These are phyloP conservation scores for Fraxinus ornus DNA, from an alignment of 305 asterid species.

Conservation along the genomic window DNA sequence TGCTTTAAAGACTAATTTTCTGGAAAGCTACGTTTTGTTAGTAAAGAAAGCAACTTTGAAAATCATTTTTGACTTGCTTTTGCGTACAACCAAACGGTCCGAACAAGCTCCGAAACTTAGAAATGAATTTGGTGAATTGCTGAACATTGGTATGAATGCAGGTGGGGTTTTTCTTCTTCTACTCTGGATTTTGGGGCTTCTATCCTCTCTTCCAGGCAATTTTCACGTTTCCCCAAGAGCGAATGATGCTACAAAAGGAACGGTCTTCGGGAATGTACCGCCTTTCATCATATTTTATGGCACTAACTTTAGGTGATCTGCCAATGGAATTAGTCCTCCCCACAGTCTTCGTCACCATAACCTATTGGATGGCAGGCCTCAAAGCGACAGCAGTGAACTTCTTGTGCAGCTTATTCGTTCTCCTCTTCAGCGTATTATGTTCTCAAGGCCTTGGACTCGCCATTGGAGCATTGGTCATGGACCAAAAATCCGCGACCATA, in stretches of 20 bases:
- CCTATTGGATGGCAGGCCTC: slow-evolving; percentile 55
- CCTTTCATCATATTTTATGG: slow-evolving; percentile 55
- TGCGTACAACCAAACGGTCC: not conserved
- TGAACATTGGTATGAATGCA: slow-evolving; percentile 23
- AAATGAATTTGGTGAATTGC: not conserved
- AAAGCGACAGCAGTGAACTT: slow-evolving; percentile 29
- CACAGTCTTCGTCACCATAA: slow-evolving; percentile 30
- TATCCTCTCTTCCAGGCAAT: slow-evolving; percentile 49
- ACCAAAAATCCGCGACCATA: slow-evolving; percentile 36
- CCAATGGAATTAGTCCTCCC: slow-evolving; percentile 58
- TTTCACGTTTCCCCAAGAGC: slow-evolving; percentile 52
- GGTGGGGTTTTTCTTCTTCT: slow-evolving; percentile 47
- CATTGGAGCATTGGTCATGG: slow-evolving; percentile 51
- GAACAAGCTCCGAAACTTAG: not conserved
- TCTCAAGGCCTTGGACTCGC: slow-evolving; percentile 60
- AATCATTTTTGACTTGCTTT: not conserved
- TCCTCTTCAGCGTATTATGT: slow-evolving; percentile 36
- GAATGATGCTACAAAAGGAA: slow-evolving; percentile 51
- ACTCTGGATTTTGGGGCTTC: slow-evolving; percentile 51
- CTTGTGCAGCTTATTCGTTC: slow-evolving; percentile 29
- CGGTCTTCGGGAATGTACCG: slow-evolving; percentile 58
- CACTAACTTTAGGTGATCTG: slow-evolving; percentile 50
- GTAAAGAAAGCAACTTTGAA: not conserved
- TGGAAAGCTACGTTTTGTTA: not conserved
- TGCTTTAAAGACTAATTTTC: not conserved